Evolutionary conservation across 164 flowering plant genomes (phyloP).

Genomic region (Platanus orientalis): DNA sequence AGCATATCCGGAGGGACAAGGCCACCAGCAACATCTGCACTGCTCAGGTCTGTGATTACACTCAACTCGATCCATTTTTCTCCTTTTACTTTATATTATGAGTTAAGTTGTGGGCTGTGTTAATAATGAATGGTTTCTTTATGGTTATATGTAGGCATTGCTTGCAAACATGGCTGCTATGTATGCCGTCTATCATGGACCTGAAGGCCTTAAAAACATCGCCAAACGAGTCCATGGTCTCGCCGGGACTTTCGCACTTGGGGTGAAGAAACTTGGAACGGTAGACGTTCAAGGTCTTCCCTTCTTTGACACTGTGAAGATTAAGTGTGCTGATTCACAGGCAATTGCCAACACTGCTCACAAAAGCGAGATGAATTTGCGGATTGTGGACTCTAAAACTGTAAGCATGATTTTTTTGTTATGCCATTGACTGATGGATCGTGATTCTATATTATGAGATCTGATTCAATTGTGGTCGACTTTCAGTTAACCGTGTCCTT

Average conservation of each 20-base stretch:
- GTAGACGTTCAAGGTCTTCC: conserved; percentile 83
- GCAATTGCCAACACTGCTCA: conserved; percentile 75
- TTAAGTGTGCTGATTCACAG: conserved; percentile 69
- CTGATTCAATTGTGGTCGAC: conserved; percentile 2
- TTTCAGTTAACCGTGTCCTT: conserved; percentile 86
- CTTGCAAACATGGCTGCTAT: conserved; percentile 99
- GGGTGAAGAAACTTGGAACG: conserved; percentile 78
- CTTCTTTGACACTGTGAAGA: conserved; percentile 95
- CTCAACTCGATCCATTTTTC: background rate
- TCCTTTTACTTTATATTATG: background rate
- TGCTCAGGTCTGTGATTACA: conserved; percentile 64
- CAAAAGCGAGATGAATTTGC: conserved; percentile 69
- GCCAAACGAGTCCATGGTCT: conserved; percentile 90
- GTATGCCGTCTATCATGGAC: conserved; percentile 98
- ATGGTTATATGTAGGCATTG: conserved; percentile 58
- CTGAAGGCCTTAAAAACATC: conserved; percentile 85
- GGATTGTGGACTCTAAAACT: conserved; percentile 69
- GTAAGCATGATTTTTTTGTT: conserved; percentile 38
- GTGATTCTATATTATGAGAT: conserved; percentile 5
- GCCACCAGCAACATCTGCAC: conserved; percentile 99
- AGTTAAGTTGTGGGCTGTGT: background rate
- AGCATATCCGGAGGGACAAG: conserved; percentile 95
- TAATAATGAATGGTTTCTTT: background rate
- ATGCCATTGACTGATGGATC: background rate
- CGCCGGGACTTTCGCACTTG: conserved; percentile 76